Evolutionary conservation across 208 protist species (phyloP), one percentile per base, ranked within the genome.

Genomic region (Trypanosoma boissoni): DNA sequence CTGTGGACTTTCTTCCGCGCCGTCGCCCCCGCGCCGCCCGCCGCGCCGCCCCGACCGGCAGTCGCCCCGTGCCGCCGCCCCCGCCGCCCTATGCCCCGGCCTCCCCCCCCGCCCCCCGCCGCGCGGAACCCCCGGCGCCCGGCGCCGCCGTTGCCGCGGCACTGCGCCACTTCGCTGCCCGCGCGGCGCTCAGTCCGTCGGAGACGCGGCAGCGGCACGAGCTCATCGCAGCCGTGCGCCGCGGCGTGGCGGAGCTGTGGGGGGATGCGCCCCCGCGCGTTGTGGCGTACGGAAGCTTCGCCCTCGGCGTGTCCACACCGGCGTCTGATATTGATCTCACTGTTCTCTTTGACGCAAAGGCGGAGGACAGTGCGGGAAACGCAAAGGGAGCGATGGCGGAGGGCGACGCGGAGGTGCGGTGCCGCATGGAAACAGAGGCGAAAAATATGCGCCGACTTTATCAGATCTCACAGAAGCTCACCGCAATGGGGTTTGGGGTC

Each of bases 211-310:
- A 53, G 16, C 74, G 78, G 0, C 39, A 37, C 44, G 36, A 54
- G 39, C 49, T 86, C 36, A 52, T 86, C 1, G 43, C 44, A 20
- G 48, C 37, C 27, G 68, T 83, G 14, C 54, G 52, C 23, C 36
- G 36, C 24, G 36, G 55, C 43, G 67, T 74, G 20, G 49, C 2
- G 8, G 49, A 56, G 24, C 34, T 83, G 37, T 83, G 76, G 72
- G 46, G 39, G 3, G 12, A 39, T 12, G 14, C 46, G 8, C 16
- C n/a, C n/a, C 31, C 51, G 3, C 36, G 61, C n/a, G 56, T 85
- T 41, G 37, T 78, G n/a, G 63, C 83, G 4, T 81, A 85, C 43
- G 82, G 82, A 50, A 83, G 78, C 56, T 84, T 76, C 29, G 75
- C 74, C 18, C 61, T 89, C 16, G 82, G 67, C 21, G 56, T 89